A percentile compares a stretch with the other conserved stretches of the same genome.
phyloP scores from a whole-genome alignment of 192 early-diverging fungal genomes.

The Podila clonocystis region DNA sequence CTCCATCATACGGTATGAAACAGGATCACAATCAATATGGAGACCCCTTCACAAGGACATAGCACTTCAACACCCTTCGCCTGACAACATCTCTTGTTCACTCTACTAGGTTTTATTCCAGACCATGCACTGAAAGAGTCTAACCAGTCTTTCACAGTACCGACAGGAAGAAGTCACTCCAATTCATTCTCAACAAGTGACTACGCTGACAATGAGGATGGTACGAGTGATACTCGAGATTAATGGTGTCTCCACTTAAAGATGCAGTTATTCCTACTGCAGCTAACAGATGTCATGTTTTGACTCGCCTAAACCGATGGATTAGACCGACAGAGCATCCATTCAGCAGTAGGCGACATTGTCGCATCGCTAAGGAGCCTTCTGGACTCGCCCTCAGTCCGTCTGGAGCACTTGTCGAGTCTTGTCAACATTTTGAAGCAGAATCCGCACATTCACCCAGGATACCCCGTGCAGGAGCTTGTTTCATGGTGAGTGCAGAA shows the following conservation, averaged over 20 bases:
- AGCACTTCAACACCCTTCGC: too few species aligned
- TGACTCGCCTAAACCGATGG: neutral
- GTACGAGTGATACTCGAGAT: neutral
- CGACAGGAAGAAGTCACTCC: constrained; percentile 39
- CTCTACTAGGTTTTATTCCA: constrained; percentile 23
- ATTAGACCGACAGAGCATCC: constrained; percentile 43
- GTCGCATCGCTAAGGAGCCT: constrained; percentile 24
- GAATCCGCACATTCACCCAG: constrained; percentile 33
- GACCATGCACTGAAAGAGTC: constrained; percentile 35
- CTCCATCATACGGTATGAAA: constrained; percentile 31
- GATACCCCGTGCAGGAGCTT: constrained; percentile 43
- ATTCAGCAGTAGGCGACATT: constrained; percentile 37
- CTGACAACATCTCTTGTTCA: neutral
- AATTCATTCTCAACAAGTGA: constrained; percentile 51
- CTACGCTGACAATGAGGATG: constrained; percentile 49
- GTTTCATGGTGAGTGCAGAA: constrained; percentile 23
- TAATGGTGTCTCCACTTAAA: neutral
- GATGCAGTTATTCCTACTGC: neutral
- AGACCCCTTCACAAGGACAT: too few species aligned
- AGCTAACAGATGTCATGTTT: neutral
- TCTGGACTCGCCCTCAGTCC: constrained; percentile 33
- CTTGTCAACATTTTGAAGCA: constrained; percentile 48
- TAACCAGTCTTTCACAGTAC: constrained; percentile 15
- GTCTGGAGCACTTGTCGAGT: constrained; percentile 30
- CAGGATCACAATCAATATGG: too few species aligned